phyloP scores from a whole-genome alignment of 1,139 yeast genomes.

The Geotrichum histeridarum region DNA sequence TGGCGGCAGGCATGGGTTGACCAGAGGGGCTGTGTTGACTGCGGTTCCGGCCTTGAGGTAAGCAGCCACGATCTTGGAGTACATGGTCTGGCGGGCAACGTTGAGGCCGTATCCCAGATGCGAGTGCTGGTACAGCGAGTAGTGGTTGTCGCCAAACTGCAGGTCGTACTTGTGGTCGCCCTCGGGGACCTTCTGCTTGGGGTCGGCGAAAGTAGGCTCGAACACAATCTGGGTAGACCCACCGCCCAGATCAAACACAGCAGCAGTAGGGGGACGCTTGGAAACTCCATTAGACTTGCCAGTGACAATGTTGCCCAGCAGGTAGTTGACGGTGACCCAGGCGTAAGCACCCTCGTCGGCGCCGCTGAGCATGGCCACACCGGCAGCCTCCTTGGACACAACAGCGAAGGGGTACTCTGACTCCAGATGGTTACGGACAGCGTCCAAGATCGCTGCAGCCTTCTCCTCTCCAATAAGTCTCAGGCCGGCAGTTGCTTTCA shows the following conservation, averaged over 20 bases:
- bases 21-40: slow-evolving; percentile 13
- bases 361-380: slow-evolving; percentile 87
- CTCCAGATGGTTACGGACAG: slow-evolving; percentile 66
- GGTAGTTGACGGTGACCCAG: slow-evolving; percentile 87
- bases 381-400: slow-evolving; percentile 56
- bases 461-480: slow-evolving; percentile 71
- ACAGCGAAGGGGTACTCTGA: slow-evolving; percentile 78
- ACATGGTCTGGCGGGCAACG: slow-evolving; percentile 83
- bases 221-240: slow-evolving; percentile 96
- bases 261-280: slow-evolving; percentile 60
- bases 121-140: slow-evolving; percentile 76
- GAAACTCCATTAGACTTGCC: slow-evolving; percentile 42
- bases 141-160: slow-evolving; percentile 67
- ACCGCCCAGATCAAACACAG: slow-evolving; percentile 91
- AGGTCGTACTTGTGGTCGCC: slow-evolving; percentile 82
- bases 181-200: slow-evolving; percentile 56
- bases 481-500: slow-evolving; percentile 92
- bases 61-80: slow-evolving; percentile 37
- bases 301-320: slow-evolving; percentile 78
- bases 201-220: slow-evolving; percentile 59
- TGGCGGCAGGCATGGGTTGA: slow-evolving; percentile 80
- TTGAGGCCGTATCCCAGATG: slow-evolving; percentile 89
- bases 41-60: slow-evolving; percentile 18
- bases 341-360: slow-evolving; percentile 93
- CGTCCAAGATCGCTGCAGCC: slow-evolving; percentile 58